Conservation (phyloP, 441 rosid genomes). For the Melastoma candidum region DNA sequence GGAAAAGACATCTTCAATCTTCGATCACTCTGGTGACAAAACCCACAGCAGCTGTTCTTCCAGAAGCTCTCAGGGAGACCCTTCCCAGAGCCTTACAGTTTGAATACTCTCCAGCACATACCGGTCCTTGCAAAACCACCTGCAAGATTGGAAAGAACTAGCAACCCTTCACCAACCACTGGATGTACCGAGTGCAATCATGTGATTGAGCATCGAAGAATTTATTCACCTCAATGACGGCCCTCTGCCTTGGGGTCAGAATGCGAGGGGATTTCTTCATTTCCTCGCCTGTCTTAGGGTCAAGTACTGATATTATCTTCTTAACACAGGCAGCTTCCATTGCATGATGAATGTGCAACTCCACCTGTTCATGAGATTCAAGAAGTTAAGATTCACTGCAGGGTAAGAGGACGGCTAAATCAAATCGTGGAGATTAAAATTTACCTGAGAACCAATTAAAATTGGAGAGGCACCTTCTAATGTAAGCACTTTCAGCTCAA, state of each 20-base stretch:
- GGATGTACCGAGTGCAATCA: no score
- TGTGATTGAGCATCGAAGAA: not conserved
- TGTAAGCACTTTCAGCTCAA: constrained; percentile 69
- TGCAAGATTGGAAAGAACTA: constrained; percentile 20
- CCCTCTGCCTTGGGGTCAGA: constrained; percentile 69
- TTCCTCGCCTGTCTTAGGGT: constrained; percentile 84
- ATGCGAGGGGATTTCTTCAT: constrained; percentile 28
- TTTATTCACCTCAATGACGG: constrained; percentile 60
- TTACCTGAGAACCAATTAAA: constrained; percentile 85
- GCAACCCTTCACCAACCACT: no score
- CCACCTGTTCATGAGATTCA: constrained; percentile 45
- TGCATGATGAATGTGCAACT: constrained; percentile 82
- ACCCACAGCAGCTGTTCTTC: constrained; percentile 86
- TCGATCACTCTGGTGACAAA: constrained; percentile 55
- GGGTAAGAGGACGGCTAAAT: not conserved
- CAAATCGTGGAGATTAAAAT: not conserved
- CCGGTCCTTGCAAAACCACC: constrained; percentile 43
- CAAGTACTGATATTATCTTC: constrained; percentile 57
- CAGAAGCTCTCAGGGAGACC: constrained; percentile 64
- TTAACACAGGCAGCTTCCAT: constrained; percentile 76
- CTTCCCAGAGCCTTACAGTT: constrained; percentile 82
- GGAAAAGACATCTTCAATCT: constrained; percentile 14
- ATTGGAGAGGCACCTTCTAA: constrained; percentile 75
- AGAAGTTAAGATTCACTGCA: constrained; percentile 11
- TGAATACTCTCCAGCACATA: constrained; percentile 60